phyloP scores from a whole-genome alignment of 768 basidiomycete species.

The Mycena rosella region DNA sequence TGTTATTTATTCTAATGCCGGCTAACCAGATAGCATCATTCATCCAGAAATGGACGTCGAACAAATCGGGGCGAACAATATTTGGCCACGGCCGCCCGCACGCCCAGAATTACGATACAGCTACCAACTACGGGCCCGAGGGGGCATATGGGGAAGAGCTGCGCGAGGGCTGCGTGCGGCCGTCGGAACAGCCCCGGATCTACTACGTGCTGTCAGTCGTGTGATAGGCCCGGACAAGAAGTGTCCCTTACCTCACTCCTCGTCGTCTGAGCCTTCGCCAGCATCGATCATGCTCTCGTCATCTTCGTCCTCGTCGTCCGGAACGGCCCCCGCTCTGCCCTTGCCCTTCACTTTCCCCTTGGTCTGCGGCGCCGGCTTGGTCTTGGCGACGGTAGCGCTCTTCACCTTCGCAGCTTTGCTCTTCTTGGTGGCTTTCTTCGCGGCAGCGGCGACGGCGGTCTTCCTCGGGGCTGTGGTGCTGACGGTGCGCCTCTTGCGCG shows the following conservation, averaged over 20 bases:
- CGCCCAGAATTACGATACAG: no score
- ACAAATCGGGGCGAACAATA: no score
- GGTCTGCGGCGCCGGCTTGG: no score
- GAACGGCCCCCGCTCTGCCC: neutral
- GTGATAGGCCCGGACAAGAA: neutral
- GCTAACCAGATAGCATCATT: no score
- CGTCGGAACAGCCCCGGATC: no score
- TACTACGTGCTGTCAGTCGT: neutral
- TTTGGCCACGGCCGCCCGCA: no score
- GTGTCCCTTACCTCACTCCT: neutral
- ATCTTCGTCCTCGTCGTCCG: neutral
- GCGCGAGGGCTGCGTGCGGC: no score
- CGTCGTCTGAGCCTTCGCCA: neutral
- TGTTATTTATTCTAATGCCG: neutral
- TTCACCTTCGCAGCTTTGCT: neutral
- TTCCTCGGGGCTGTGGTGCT: neutral
- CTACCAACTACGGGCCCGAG: no score
- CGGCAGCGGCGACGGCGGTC: neutral
- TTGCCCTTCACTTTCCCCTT: neutral
- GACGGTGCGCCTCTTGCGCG: neutral
- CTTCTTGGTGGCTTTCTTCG: neutral
- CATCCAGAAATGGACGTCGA: no score
- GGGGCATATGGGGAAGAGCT: no score
- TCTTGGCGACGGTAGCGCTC: neutral
- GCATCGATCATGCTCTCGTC: neutral